A percentile compares a stretch with the other conserved stretches of the same genome.
These are phyloP conservation scores for Podospora pseudopauciseta DNA, from an alignment of 495 filamentous ascomycete species.

Conservation along the genomic window DNA sequence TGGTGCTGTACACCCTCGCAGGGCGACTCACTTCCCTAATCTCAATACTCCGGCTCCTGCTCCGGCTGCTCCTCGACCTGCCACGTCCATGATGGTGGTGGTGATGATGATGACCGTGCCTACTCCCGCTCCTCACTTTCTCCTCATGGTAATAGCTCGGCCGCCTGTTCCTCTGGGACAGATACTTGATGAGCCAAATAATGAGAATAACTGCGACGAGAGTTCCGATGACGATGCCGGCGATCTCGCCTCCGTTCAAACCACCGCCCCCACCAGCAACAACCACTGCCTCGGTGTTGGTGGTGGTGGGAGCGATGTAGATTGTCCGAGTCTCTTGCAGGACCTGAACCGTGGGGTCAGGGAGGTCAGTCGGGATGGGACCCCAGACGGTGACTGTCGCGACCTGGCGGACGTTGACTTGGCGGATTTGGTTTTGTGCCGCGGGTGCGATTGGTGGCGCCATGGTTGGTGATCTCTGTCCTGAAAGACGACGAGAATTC, in stretches of 20 bases:
- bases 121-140: conserved; percentile 3
- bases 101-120: not conserved
- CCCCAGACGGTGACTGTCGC: not conserved
- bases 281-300: not conserved
- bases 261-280: not conserved
- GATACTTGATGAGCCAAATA: conserved; percentile 2
- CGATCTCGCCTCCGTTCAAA: conserved; percentile 6
- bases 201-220: conserved; percentile 3
- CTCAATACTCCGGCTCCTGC: conserved; percentile 6
- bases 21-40: not conserved
- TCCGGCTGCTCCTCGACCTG: not conserved
- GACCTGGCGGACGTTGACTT: not conserved
- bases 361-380: not conserved
- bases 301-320: not conserved
- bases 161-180: conserved; percentile 2
- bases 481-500: not conserved
- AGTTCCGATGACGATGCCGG: conserved; percentile 6
- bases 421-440: not conserved
- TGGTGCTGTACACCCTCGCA: not conserved
- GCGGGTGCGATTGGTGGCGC: not conserved
- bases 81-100: not conserved
- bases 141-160: conserved; percentile 10
- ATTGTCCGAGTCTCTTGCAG: not conserved
- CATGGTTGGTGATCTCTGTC: not conserved
- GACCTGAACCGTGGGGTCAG: not conserved